Percentiles rank a stretch among this genome's conserved stretches.
Evolutionary conservation across 495 filamentous ascomycete species (phyloP).

Genomic region (Xylaria bambusicola): DNA sequence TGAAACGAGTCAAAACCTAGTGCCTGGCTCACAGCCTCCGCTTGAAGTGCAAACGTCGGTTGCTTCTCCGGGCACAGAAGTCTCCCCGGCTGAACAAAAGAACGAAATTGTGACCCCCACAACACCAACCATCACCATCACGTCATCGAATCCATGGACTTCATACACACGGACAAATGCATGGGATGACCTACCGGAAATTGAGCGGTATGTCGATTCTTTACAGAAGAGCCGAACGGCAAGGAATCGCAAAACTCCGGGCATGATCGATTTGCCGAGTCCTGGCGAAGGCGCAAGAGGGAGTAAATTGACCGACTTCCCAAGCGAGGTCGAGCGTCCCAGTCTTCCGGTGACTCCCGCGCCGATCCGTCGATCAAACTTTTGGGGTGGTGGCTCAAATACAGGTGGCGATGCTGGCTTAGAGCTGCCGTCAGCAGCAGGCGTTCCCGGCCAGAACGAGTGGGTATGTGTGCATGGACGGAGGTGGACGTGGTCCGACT

Average conservation of each 20-base stretch:
- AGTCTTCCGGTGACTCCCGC: constrained; percentile 91
- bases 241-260: constrained; percentile 43
- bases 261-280: constrained; percentile 9
- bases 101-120: constrained; percentile 50
- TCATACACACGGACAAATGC: constrained; percentile 70
- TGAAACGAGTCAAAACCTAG: constrained; percentile 16
- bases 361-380: constrained; percentile 56
- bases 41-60: constrained; percentile 25
- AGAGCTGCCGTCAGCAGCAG: constrained; percentile 70
- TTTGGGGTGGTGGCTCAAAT: constrained; percentile 41
- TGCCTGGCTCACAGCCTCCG: constrained; percentile 1
- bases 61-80: constrained; percentile 39
- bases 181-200: constrained; percentile 85
- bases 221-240: constrained; percentile 65
- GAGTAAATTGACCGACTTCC: constrained; percentile 81
- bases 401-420: constrained; percentile 57
- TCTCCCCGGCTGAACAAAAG: constrained; percentile 37
- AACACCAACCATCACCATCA: constrained; percentile 46
- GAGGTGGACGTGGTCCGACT: constrained; percentile 52
- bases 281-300: constrained; percentile 34
- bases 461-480: constrained; percentile 78
- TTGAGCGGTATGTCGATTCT: constrained; percentile 74
- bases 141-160: constrained; percentile 59
- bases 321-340: constrained; percentile 77
- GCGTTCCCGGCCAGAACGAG: constrained; percentile 79